Base-by-base conservation (phyloP, 2,329 filamentous ascomycete genomes). In the Chaetoscypha palmicola region DNA sequence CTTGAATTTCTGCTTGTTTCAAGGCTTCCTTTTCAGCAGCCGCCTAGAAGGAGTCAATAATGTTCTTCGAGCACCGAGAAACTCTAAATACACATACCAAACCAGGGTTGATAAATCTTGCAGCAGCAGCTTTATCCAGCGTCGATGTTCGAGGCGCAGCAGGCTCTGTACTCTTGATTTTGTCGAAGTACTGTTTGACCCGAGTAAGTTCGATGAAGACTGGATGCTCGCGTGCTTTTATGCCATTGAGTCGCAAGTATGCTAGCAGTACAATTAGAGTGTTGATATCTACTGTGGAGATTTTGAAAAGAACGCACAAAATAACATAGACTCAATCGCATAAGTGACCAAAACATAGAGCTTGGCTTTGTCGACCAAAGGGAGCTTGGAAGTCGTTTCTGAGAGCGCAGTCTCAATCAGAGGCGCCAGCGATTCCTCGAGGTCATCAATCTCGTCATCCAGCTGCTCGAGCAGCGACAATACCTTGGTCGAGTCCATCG, bases 351-450 rank as follows among this genome's bases (percentile, higher is more conserved):
- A 72, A n/a, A 92, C 82, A 62, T 94, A 88, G 47, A 96, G 79
- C 68, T 97, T 96, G 5, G 92, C 89, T 68, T 88, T 90, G 70
- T 97, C 91, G 48, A 98, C 74, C n/a, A 97, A 73, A 1, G 91
- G 90, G 21, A 97, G 73, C 61, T 88, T 88, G 43, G 79, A 81
- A 4, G 87, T 79, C 45, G 79, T 76, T 31, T 82, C 77, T 39
- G 78, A 70, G 33, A 96, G 68, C 1, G 75, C 65, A 38, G 73
- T 73, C 26, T 72, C 70, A 20, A 94, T 68, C 4, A 97, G 68
- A n/a, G 91, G 88, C 50, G 77, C 67, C 21, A 97, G 72, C 3
- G 77, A 72, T 26, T 81, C 76, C 61, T 94, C 79, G 36, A 97
- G 74, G 43, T 82, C 77, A 65, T 94, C 86, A 39, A 97, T 77